Conservation (phyloP, 1,139 yeast genomes). For the Sugiyamaella pinicola region DNA sequence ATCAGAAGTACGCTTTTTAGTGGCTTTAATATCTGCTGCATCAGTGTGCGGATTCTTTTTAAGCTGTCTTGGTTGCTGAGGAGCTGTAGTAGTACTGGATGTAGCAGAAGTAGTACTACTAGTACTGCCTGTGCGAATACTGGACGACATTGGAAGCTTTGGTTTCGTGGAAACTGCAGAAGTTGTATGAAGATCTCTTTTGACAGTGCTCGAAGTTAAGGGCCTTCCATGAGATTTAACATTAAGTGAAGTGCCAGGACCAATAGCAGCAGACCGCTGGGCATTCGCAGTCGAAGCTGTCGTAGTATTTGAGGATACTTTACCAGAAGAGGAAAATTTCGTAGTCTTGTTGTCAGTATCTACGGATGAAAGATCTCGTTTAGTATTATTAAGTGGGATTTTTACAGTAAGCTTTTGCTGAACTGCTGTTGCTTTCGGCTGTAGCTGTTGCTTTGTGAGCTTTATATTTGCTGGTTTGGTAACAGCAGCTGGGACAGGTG, state of each 20-base stretch:
- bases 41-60: slow-evolving; percentile 1
- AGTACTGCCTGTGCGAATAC: neutral
- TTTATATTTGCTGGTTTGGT: slow-evolving; percentile 7
- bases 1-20: slow-evolving; percentile 24
- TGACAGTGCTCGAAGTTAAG: neutral
- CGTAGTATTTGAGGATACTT: neutral
- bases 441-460: slow-evolving; percentile 15
- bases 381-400: slow-evolving; percentile 4
- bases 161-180: slow-evolving; percentile 1
- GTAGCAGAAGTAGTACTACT: no score
- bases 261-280: neutral
- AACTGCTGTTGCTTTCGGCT: slow-evolving; percentile 4
- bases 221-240: neutral
- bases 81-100: neutral
- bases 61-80: slow-evolving; percentile 2
- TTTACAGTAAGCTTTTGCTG: slow-evolving; percentile 12
- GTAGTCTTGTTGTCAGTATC: neutral
- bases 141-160: slow-evolving; percentile 5
- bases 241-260: slow-evolving; percentile 24
- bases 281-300: slow-evolving; percentile 11
- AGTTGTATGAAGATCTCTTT: neutral
- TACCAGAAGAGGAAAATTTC: no score
- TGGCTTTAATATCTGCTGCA: neutral
- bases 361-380: neutral
- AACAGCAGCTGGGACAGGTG: neutral